Base-by-base conservation (phyloP, 2,329 filamentous ascomycete genomes). In the Falciphora oryzae region DNA sequence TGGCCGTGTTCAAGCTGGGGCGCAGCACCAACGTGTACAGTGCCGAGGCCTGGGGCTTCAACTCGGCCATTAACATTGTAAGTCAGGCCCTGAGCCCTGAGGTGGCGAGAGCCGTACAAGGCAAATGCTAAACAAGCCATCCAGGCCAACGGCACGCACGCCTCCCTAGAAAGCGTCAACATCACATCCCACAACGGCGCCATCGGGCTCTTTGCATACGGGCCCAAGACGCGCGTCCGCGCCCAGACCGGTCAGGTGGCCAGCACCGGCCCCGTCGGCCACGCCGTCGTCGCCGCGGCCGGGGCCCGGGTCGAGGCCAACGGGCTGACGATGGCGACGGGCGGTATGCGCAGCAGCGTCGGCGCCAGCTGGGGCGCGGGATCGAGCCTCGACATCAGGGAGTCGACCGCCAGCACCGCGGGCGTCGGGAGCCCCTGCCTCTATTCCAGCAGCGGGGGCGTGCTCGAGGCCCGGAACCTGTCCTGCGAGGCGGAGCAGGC, bases 1-100 rank as follows among this genome's bases (percentile, higher is more conserved):
- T 63, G 10, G 53, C 32, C 14, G 29, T 63, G 31, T 7, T 18
- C 31, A 63, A 63, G 31, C 32, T n/a, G 8, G 62, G 62, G 6
- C 18, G 22, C 25, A 63, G 62, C 62, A 58, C n/a, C 53, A 59
- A 28, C 25, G 53, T 35, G 2, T 50, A 38, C 8, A 56, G 25
- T 5, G 53, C 62, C 27, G 62, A 63, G 32, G 27, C 56, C n/a
- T 63, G 56, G 62, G 62, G 62, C 13, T 38, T 35, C 29, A 63
- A 63, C 27, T 56, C 62, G 13, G 62, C 62, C n/a, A 25, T 63
- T 14, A 28, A 63, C 32, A 25, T 63, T 5, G 62, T 63, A 27
- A 50, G 62, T 29, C 8, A 28, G 11, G 32, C 31, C 25, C 28
- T 28, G 13, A 63, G 3, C 14, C 31, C 13, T 13, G 57, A 27